A percentile compares a stretch with the other conserved stretches of the same genome.
Evolutionary conservation across 352 stramenopile species (phyloP).

Genomic region (Globisporangium okanoganense): DNA sequence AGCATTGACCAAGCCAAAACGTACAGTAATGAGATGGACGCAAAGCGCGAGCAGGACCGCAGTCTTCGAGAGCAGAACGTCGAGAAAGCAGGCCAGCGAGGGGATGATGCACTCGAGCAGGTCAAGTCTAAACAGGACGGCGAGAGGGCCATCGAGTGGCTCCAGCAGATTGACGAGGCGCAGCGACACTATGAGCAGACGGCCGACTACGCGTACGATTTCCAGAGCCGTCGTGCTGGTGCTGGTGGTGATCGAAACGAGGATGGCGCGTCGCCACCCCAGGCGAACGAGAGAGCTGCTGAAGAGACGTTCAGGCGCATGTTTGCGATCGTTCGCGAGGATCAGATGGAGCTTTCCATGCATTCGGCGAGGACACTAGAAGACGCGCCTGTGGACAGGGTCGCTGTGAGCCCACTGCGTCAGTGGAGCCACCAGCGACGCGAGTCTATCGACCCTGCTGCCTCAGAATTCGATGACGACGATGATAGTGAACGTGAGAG

Average conservation of each 20-base stretch:
- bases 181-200: conserved; percentile 22
- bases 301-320: conserved; percentile 38
- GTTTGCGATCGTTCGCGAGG: conserved; percentile 34
- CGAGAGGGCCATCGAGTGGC: conserved; percentile 46
- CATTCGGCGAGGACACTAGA: conserved; percentile 37
- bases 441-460: conserved; percentile 17
- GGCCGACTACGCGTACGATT: conserved; percentile 10
- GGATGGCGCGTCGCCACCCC: neutral
- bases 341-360: conserved; percentile 28
- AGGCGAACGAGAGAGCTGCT: conserved; percentile 19
- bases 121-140: conserved; percentile 32
- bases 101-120: conserved; percentile 27
- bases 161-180: conserved; percentile 45
- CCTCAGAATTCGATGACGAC: conserved; percentile 2
- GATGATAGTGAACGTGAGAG: neutral
- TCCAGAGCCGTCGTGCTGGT: neutral
- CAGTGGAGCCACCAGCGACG: neutral
- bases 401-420: conserved; percentile 7
- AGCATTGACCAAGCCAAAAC: conserved; percentile 38
- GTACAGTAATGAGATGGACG: conserved; percentile 37
- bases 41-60: conserved; percentile 31
- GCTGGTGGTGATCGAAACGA: conserved; percentile 6
- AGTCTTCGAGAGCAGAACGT: conserved; percentile 29
- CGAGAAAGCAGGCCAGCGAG: conserved; percentile 33
- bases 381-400: conserved; percentile 4